A percentile compares a stretch with the other conserved stretches of the same genome.
Evolutionary conservation across 2,329 filamentous ascomycete species (phyloP).

Genomic region (Apiospora malaysiana): DNA sequence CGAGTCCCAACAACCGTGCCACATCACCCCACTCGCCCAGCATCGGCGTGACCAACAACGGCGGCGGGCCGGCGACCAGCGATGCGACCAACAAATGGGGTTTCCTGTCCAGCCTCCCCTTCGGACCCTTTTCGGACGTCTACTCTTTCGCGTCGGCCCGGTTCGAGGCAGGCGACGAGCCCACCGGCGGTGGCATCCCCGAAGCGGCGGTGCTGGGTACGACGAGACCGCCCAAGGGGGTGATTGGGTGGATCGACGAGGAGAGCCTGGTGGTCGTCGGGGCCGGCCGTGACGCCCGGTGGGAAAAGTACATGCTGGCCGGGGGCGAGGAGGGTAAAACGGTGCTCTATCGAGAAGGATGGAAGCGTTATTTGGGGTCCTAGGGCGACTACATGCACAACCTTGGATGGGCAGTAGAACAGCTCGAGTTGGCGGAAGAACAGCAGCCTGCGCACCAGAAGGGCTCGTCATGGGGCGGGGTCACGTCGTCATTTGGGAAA

Average conservation of each 20-base stretch:
- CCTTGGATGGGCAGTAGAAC: no score
- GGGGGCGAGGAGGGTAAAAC: conserved; percentile 71
- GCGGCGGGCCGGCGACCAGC: conserved; percentile 23
- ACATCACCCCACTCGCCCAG: conserved; percentile 26
- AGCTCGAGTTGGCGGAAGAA: no score
- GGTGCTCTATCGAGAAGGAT: conserved; percentile 73
- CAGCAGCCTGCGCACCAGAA: neutral
- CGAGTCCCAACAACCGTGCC: conserved; percentile 20
- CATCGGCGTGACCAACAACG: conserved; percentile 26
- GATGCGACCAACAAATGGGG: conserved; percentile 80
- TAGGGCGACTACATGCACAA: conserved; percentile 23
- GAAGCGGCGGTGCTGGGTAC: conserved; percentile 55
- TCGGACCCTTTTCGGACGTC: conserved; percentile 88
- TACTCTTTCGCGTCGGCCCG: conserved; percentile 83
- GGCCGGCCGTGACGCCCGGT: conserved; percentile 79
- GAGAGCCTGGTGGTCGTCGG: conserved; percentile 77
- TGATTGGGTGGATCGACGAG: conserved; percentile 84
- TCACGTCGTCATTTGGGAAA: neutral
- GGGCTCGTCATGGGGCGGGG: neutral
- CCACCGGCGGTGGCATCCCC: conserved; percentile 49
- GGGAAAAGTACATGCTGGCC: conserved; percentile 85
- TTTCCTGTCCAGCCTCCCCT: conserved; percentile 79
- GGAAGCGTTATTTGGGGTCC: conserved; percentile 74
- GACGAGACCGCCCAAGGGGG: conserved; percentile 74
- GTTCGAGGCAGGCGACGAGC: conserved; percentile 84